Base-by-base conservation (phyloP, 2,329 filamentous ascomycete species). In the Lachnellula subtilissima region DNA sequence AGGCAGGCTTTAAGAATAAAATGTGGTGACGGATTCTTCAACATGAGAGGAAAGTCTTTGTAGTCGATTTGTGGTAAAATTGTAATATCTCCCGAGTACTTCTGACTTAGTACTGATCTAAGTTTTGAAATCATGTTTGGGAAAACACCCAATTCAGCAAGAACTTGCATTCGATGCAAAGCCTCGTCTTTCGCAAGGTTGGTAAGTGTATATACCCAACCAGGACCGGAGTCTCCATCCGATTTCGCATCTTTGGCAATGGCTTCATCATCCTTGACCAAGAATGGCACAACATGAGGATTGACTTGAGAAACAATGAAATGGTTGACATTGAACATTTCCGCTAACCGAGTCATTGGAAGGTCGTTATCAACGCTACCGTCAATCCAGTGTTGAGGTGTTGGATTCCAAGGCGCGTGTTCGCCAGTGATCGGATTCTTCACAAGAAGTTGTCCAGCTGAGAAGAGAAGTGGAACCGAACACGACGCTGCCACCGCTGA, bases 251-350 rank as follows among this genome's bases (percentile, higher is more conserved):
- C 74, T 6, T 73, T 72, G 6, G 69, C 67, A 53, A 75, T 68
- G n/a, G 69, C 63, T 25, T 72, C 67, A 58, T 91, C 88, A 56
- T 95, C 89, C 62, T 86, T 88, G 15, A 83, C 78, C 15, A 97
- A 75, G 66, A 97, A 96, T 0, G 91, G 90, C 0, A 95, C 84
- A 8, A 97, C 89, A 65, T 97, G 93, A 0, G 93, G 93, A 66
- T 97, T 97, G 50, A 97, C 91, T 70, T 97, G 93, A 0, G 91
- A 96, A 17, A 97, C 93, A 63, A 97, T 97, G 69, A 97, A 97
- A 70, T 97, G 93, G 67, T 97, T 97, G 69, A 97, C 92, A 67
- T 97, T 96, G 77, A 97, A 96, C 88, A 97, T 92, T 68, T 96
- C 91, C 0, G 91, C 86, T 15, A 97, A 78, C 2, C 90, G 84